A percentile compares a stretch with the other conserved stretches of the same genome.
phyloP scores from a whole-genome alignment of 352 stramenopile genomes.

The Stramenopiles sp. region DNA sequence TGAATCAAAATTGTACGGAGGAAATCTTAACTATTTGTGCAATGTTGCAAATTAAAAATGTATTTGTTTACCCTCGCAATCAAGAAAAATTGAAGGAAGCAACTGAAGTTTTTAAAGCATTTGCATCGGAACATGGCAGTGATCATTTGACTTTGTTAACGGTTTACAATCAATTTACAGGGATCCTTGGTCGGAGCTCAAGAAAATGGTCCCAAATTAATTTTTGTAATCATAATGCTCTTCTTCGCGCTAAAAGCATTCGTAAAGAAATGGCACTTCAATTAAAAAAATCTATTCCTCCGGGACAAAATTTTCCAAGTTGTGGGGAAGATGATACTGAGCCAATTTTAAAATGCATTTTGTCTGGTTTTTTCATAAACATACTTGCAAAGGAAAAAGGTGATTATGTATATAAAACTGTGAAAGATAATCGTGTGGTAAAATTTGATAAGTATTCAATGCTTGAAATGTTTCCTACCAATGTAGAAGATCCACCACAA shows the following conservation, averaged over 20 bases:
- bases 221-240: neutral
- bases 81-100: neutral
- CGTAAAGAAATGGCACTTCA: neutral
- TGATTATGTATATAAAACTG: neutral
- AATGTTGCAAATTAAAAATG: neutral
- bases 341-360: neutral
- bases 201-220: neutral
- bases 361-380: neutral
- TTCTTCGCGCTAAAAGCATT: neutral
- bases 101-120: neutral
- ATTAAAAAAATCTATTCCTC: neutral
- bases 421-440: neutral
- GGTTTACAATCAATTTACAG: neutral
- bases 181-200: neutral
- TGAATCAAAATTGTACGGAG: neutral
- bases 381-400: neutral
- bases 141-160: neutral
- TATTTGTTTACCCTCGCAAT: neutral
- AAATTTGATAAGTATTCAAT: neutral
- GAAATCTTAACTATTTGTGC: neutral
- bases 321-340: neutral
- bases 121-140: neutral
- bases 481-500: neutral
- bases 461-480: neutral
- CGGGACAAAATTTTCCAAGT: neutral